Evolutionary conservation across 805 yeast genomes (phyloP).

Genomic region (Barnettozyma californica): DNA sequence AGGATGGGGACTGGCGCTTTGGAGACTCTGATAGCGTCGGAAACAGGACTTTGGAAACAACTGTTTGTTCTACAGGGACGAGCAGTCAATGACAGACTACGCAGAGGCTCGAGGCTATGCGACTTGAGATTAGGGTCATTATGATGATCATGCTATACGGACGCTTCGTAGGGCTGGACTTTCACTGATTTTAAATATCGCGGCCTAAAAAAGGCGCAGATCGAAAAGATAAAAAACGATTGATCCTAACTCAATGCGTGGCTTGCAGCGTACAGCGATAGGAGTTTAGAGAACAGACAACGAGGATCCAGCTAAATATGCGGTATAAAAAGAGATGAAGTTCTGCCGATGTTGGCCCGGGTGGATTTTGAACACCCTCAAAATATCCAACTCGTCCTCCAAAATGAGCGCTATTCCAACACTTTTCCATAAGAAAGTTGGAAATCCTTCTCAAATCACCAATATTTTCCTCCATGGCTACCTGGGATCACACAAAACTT

Average conservation of each 20-base stretch:
- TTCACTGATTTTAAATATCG: too few relatives aligned
- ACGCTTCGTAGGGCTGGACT: too few relatives aligned
- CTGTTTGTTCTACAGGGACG: background rate
- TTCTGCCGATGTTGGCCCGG: background rate
- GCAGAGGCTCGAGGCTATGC: background rate
- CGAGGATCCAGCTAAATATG: background rate
- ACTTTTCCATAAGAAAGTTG: too few relatives aligned
- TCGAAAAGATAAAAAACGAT: too few relatives aligned
- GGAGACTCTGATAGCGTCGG: background rate
- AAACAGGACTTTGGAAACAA: background rate
- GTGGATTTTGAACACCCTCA: background rate
- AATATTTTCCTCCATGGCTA: too few relatives aligned
- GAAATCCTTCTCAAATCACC: background rate
- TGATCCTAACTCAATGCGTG: too few relatives aligned
- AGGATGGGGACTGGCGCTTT: background rate
- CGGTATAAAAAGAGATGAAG: background rate
- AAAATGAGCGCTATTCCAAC: too few relatives aligned
- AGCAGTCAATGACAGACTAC: background rate
- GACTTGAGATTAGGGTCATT: background rate
- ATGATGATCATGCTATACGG: background rate
- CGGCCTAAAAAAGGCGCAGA: too few relatives aligned
- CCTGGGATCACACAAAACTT: too few relatives aligned
- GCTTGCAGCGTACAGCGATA: background rate
- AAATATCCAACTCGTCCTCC: too few relatives aligned
- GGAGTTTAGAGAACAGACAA: background rate